Base-by-base conservation (phyloP, 306 rosid genomes). In the Lithocarpus polystachyus region DNA sequence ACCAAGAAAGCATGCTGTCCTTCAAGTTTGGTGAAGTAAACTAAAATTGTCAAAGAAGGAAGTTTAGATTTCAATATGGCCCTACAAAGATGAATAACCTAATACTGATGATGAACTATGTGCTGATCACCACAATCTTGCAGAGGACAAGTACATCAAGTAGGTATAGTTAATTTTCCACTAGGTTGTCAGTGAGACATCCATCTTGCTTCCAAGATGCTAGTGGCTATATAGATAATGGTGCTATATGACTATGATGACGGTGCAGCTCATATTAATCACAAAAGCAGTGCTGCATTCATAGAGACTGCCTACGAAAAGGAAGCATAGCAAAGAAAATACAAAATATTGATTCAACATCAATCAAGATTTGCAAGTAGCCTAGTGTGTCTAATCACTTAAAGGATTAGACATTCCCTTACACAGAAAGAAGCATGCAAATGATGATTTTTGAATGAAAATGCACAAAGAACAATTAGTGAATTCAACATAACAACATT, bases 401-500 rank as follows among this genome's bases (percentile, higher is more conserved):
- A 52, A 53, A 29, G 76, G 53, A 53, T 53, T 54, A 69, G 4
- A 64, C 23, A 77, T 84, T 79, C 68, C 43, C 37, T 29, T 22
- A 60, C 71, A 80, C 56, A 35, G 17, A 76, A 73, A 76, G 65
- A 45, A 23, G 72, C 72, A 79, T 15, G 68, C 11, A 76, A 67
- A 72, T 73, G 35, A 15, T 12, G 9, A 26, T 40, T 5, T 62
- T 45, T 51, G 37, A 59, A 26, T 22, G 5, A 11, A 45, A 51
- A 26, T 62, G 26, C 48, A 68, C 13, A 67, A 29, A 60, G 68
- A 24, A 14, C 5, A 9, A 67, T 33, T 12, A 33, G 48, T 31
- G 8, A 17, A 62, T 62, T 29, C 71, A 31, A 28, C 51, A 31
- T 18, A 18, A 33, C 45, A 43, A 31, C 51, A 33, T 33, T 31